These are phyloP conservation scores for Tolypocladium ovalisporum DNA, from an alignment of 2,329 filamentous ascomycete species.

Conservation along the genomic window DNA sequence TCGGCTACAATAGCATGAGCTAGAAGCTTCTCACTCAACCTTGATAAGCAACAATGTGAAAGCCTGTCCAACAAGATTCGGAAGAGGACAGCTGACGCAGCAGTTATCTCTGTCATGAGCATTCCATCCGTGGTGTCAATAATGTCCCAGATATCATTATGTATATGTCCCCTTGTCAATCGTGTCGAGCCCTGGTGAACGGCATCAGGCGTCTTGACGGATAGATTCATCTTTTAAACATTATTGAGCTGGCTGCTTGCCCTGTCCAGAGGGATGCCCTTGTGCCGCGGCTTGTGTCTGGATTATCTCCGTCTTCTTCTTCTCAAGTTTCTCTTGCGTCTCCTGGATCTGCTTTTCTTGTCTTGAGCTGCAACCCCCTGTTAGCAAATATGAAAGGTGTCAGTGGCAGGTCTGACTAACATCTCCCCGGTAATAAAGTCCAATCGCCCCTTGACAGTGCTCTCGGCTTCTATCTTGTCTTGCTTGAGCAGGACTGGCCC, in stretches of 20 bases:
- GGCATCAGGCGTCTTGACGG: neutral
- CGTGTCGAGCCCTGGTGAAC: neutral
- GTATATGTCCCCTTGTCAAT: no score
- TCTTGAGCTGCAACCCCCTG: constrained; percentile 17
- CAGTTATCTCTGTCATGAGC: neutral
- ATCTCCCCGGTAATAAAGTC: constrained; percentile 94
- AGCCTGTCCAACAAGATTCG: neutral
- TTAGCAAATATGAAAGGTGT: constrained; percentile 5
- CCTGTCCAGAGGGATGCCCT: constrained; percentile 23
- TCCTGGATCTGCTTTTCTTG: constrained; percentile 44
- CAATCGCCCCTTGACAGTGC: constrained; percentile 80
- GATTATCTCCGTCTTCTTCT: constrained; percentile 49
- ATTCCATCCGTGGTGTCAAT: no score
- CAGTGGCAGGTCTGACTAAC: constrained; percentile 36
- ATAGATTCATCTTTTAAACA: neutral
- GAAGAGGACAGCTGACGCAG: neutral
- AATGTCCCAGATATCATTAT: neutral
- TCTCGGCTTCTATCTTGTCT: constrained; percentile 79
- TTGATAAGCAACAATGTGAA: neutral
- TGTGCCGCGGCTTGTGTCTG: constrained; percentile 42
- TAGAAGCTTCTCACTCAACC: neutral
- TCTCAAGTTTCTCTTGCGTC: constrained; percentile 43
- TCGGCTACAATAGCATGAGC: neutral
- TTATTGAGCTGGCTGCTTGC: constrained; percentile 13
- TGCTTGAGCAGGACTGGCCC: constrained; percentile 92